Conservation (phyloP, 176 grass and related monocot genomes). For the Elaeis guineensis region DNA sequence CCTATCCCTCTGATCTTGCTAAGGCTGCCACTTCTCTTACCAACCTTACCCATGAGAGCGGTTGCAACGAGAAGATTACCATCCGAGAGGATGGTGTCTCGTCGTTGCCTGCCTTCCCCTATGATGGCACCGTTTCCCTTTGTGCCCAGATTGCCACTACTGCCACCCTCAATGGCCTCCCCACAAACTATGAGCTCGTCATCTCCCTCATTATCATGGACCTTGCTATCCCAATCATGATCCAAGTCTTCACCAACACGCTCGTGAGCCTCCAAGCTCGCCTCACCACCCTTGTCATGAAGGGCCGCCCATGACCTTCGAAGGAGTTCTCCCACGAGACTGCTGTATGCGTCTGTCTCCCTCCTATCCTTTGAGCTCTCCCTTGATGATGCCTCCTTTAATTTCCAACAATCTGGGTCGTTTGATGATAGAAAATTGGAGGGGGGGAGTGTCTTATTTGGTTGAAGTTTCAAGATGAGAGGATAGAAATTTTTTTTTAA, state of each 20-base stretch:
- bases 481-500: too few species aligned
- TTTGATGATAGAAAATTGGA: too few species aligned
- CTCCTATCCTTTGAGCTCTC: constrained; percentile 11
- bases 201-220: background rate
- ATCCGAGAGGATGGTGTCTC: constrained; percentile 6
- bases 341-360: background rate
- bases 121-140: background rate
- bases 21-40: constrained; percentile 6
- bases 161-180: background rate
- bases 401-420: too few species aligned
- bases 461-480: too few species aligned
- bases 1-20: background rate
- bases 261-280: constrained; percentile 1
- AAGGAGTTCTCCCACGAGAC: constrained; percentile 7
- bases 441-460: too few species aligned
- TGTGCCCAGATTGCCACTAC: constrained; percentile 4
- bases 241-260: background rate
- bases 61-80: background rate
- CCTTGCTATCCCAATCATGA: background rate
- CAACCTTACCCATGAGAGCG: constrained; percentile 5
- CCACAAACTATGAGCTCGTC: background rate
- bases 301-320: background rate
- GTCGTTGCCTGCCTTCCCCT: constrained; percentile 3
- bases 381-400: background rate
- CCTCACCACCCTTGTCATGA: background rate